A percentile compares a stretch with the other conserved stretches of the same genome.
Conservation (phyloP, 2,329 filamentous ascomycete genomes). For the Alternaria sp. region DNA sequence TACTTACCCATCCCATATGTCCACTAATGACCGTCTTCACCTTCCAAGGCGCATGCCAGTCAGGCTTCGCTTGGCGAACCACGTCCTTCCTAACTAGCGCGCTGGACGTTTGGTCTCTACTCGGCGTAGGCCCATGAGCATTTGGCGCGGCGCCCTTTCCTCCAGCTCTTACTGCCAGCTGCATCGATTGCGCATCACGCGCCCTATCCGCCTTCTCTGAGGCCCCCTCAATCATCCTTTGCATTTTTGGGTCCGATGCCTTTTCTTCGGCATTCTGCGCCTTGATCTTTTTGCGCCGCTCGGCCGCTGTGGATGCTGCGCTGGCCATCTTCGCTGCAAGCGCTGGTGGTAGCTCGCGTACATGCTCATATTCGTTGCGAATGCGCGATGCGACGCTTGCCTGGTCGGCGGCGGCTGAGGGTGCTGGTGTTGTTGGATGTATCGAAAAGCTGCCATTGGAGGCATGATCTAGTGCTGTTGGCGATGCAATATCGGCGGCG, state of each 20-base stretch:
- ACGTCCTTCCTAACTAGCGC: slow-evolving; percentile 70
- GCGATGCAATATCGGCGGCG: slow-evolving; percentile 60
- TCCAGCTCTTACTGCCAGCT: slow-evolving; percentile 63
- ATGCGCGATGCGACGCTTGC: slow-evolving; percentile 66
- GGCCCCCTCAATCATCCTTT: slow-evolving; percentile 73
- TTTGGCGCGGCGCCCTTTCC: slow-evolving; percentile 61
- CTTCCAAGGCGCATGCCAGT: slow-evolving; percentile 99
- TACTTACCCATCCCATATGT: slow-evolving; percentile 86
- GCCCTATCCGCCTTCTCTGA: slow-evolving; percentile 58
- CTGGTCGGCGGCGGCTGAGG: slow-evolving; percentile 55
- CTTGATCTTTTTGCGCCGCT: slow-evolving; percentile 70
- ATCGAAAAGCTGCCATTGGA: slow-evolving; percentile 52
- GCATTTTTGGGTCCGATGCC: slow-evolving; percentile 64
- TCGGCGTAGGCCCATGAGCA: slow-evolving; percentile 63
- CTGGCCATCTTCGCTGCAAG: slow-evolving; percentile 81
- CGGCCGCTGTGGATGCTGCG: slow-evolving; percentile 63
- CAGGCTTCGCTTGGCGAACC: slow-evolving; percentile 75
- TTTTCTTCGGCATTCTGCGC: slow-evolving; percentile 58
- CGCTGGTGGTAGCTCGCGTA: slow-evolving; percentile 77
- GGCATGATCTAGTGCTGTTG: slow-evolving; percentile 53
- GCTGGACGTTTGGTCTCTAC: slow-evolving; percentile 60
- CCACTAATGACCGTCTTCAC: slow-evolving; percentile 96
- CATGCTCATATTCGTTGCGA: slow-evolving; percentile 77
- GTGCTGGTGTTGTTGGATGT: slow-evolving; percentile 57
- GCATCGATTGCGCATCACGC: slow-evolving; percentile 61